Evolutionary conservation across 345 rosid genomes (phyloP).

Genomic region (Aegle marmelos): DNA sequence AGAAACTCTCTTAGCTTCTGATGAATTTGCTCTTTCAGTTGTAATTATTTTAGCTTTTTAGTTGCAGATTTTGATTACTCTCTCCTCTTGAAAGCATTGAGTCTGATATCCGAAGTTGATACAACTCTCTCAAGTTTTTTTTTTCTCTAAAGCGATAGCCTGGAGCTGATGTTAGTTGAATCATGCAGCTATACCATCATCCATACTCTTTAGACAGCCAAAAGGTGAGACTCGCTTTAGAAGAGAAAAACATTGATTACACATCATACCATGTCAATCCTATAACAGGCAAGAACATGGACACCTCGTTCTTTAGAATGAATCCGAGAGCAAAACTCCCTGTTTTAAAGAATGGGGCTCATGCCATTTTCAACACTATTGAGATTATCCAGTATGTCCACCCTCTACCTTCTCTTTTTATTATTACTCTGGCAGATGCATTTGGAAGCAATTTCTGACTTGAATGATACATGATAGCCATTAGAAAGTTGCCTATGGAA

Average conservation of each 20-base stretch:
- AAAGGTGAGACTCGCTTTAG: constrained; percentile 80
- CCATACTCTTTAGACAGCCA: constrained; percentile 85
- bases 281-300: constrained; percentile 75
- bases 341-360: constrained; percentile 78
- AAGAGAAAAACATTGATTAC: constrained; percentile 90
- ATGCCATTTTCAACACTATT: constrained; percentile 64
- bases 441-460: constrained; percentile 3
- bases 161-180: constrained; percentile 10
- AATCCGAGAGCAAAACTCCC: constrained; percentile 72
- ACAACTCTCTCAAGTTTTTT: neutral
- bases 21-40: neutral
- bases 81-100: neutral
- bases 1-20: no score
- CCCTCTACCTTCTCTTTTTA: constrained; percentile 1
- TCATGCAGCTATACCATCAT: constrained; percentile 94
- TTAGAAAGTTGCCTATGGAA: neutral
- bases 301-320: constrained; percentile 73
- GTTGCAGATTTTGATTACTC: neutral
- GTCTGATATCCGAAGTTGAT: neutral
- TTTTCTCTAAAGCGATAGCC: neutral
- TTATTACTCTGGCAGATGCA: neutral
- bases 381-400: constrained; percentile 77
- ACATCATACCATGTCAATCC: constrained; percentile 90
- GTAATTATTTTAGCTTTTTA: neutral
- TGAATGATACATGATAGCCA: neutral